Evolutionary conservation across 1,284 basidiomycete species (phyloP), one percentile per base, ranked within the genome.

Genomic region (Apiotrichum gamsii): DNA sequence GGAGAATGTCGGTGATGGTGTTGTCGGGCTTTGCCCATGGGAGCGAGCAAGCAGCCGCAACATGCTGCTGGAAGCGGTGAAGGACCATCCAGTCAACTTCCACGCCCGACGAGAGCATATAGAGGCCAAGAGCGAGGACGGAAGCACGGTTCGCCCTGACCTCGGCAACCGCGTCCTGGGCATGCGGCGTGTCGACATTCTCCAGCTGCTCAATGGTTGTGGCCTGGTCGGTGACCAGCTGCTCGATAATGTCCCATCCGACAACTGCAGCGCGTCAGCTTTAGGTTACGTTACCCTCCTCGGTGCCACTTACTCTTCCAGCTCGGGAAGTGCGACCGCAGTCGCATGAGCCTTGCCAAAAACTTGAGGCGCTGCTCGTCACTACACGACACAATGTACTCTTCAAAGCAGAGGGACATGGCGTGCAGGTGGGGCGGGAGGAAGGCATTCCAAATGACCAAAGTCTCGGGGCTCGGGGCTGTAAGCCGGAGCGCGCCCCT

Each of bases 301-400:
- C n/a, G n/a, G n/a, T n/a, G n/a, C n/a, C n/a, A 53, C 62, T 47
- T 43, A 68, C 64, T 52, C 16, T 56, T 61, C 67, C 67, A 70
- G 8, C 47, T 18, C 2, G 65, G 60, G 8, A 63, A 23, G 0
- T 41, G 21, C 9, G 48, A 19, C 10, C 54, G 52, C 14, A 68
- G 31, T 8, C 46, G 44, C 9, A 55, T 52, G 9, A 67, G 47
- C 25, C 54, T 48, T 3, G 51, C 47, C 11, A 68, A 37, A 9
- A 67, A 30, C 9, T 35, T 37, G 21, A 63, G 40, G 32, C 66
- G 44, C 38, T 57, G 45, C 37, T 67, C 67, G 31, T 70, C 67
- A 25, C 56, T 67, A 21, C 60, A 56, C n/a, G 55, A 55, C 2
- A 56, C 45, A 20, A 70, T 48, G 34, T 57, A 53, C 28, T 65